phyloP scores from a whole-genome alignment of 2,329 filamentous ascomycete species.

The Apiospora sp. region DNA sequence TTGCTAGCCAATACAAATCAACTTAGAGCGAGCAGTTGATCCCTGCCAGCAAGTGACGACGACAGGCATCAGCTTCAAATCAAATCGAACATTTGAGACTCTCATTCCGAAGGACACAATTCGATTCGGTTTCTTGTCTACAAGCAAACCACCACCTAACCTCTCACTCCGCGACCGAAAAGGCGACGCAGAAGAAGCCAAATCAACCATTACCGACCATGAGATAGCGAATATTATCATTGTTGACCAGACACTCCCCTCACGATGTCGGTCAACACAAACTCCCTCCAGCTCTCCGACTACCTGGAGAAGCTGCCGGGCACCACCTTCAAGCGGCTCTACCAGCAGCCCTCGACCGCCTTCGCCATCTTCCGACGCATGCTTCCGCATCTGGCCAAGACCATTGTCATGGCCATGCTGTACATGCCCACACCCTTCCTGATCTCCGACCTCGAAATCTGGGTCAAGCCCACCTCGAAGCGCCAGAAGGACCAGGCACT shows the following conservation, averaged over 20 bases:
- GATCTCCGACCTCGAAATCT: slow-evolving; percentile 82
- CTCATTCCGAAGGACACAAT: neutral
- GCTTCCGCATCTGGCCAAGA: slow-evolving; percentile 93
- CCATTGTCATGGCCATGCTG: slow-evolving; percentile 92
- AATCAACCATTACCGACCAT: neutral
- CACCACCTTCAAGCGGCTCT: slow-evolving; percentile 88
- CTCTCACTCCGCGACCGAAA: neutral
- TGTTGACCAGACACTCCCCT: slow-evolving; percentile 15
- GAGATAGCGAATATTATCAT: neutral
- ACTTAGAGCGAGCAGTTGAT: neutral
- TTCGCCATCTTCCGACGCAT: slow-evolving; percentile 97
- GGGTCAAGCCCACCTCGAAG: slow-evolving; percentile 75
- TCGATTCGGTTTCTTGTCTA: neutral
- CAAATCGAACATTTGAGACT: neutral
- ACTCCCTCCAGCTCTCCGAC: slow-evolving; percentile 73
- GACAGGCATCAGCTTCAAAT: slow-evolving; percentile 7
- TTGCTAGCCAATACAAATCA: neutral
- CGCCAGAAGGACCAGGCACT: slow-evolving; percentile 85
- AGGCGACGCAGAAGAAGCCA: neutral
- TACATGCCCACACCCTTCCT: slow-evolving; percentile 86
- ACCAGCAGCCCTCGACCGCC: slow-evolving; percentile 94
- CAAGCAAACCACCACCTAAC: neutral
- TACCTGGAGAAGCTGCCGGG: slow-evolving; percentile 93
- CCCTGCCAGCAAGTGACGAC: slow-evolving; percentile 13
- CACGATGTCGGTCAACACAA: slow-evolving; percentile 42